A percentile compares a stretch with the other conserved stretches of the same genome.
These are phyloP conservation scores for Aureoboletus auriporus DNA, from an alignment of 768 basidiomycete genomes.

Conservation along the genomic window DNA sequence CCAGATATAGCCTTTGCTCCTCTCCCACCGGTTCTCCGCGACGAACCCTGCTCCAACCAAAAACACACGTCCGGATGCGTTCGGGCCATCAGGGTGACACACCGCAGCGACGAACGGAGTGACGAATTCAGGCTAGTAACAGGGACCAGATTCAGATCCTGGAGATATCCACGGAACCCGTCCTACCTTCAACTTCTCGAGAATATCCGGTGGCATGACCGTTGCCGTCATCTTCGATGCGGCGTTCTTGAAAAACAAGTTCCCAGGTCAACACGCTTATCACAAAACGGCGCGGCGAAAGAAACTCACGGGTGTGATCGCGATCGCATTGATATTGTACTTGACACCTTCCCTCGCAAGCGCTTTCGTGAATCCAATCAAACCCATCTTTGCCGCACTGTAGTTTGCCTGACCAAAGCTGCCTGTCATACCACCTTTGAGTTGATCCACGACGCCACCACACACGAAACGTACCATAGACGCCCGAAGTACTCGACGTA, in stretches of 20 bases:
- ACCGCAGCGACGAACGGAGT: constrained; percentile 90
- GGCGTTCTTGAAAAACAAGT: constrained; percentile 57
- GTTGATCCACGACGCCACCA: not conserved
- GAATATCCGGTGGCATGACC: constrained; percentile 90
- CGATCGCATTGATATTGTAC: constrained; percentile 81
- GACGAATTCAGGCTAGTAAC: constrained; percentile 71
- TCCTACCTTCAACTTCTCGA: constrained; percentile 73
- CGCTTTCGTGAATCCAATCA: constrained; percentile 89
- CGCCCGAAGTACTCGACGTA: constrained; percentile 90
- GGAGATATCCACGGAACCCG: not conserved
- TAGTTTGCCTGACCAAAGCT: constrained; percentile 99
- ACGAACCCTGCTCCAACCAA: constrained; percentile 93
- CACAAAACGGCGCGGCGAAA: not conserved
- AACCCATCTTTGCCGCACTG: constrained; percentile 96
- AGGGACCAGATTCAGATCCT: no score
- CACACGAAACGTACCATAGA: constrained; percentile 63
- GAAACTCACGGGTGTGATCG: constrained; percentile 79
- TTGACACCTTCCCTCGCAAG: constrained; percentile 90
- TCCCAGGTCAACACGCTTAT: not conserved
- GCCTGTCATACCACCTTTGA: constrained; percentile 39
- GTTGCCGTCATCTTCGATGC: constrained; percentile 96
- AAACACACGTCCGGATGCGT: constrained; percentile 78
- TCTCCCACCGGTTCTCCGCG: constrained; percentile 91
- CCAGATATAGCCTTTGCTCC: constrained; percentile 83
- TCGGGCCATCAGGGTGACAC: constrained; percentile 78